Conservation (phyloP, 2,329 filamentous ascomycete species). For the Chaetomiaceae sp. region DNA sequence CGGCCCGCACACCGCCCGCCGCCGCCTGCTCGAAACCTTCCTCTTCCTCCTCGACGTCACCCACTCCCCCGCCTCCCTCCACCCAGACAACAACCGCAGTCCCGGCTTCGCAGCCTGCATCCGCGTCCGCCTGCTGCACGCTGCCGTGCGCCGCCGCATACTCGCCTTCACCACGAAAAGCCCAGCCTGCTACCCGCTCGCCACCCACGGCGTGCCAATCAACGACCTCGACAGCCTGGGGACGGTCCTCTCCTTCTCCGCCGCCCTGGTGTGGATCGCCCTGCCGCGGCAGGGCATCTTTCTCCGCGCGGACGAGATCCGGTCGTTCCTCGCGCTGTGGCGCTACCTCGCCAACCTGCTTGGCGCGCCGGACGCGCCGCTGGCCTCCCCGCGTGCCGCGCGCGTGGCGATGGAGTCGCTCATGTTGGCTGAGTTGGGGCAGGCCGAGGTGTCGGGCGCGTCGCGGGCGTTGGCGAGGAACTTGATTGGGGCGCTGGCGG, state of each 20-base stretch:
- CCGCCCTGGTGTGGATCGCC: constrained; percentile 59
- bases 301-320: constrained; percentile 53
- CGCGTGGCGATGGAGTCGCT: constrained; percentile 61
- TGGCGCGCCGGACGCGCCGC: constrained; percentile 57
- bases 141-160: constrained; percentile 60
- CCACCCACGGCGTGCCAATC: constrained; percentile 58
- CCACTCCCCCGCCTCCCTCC: constrained; percentile 55
- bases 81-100: constrained; percentile 57
- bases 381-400: constrained; percentile 43
- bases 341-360: constrained; percentile 66
- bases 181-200: constrained; percentile 57
- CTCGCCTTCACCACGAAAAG: constrained; percentile 45
- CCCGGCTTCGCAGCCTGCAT: constrained; percentile 60
- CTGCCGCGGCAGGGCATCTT: constrained; percentile 69
- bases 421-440: constrained; percentile 55
- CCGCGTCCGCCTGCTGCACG: constrained; percentile 63
- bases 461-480: constrained; percentile 65
- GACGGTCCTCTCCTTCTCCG: constrained; percentile 66
- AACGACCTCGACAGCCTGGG: constrained; percentile 70
- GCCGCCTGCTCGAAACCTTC: constrained; percentile 61
- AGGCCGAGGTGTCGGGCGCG: constrained; percentile 54
- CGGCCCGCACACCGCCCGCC: constrained; percentile 57
- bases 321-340: constrained; percentile 70
- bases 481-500: constrained; percentile 62
- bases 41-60: constrained; percentile 71